phyloP scores from a whole-genome alignment of 768 basidiomycete genomes.

The Leucosporidium yakuticum region DNA sequence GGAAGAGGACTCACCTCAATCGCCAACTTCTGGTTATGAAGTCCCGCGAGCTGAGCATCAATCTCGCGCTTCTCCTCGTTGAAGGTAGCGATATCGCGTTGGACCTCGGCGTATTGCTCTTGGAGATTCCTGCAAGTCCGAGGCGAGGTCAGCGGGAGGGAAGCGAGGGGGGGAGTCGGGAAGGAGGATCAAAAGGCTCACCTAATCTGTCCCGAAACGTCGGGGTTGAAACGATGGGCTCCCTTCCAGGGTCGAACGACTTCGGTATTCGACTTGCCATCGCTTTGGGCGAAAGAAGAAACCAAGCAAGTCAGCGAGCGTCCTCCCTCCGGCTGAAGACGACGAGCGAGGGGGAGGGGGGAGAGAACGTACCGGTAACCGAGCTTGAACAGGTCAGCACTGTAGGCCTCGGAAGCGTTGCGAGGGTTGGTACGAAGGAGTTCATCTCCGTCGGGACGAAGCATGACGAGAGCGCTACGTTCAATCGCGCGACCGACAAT shows the following conservation, averaged over 20 bases:
- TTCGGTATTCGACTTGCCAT: constrained; percentile 13
- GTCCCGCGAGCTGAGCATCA: constrained; percentile 56
- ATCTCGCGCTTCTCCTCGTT: not conserved
- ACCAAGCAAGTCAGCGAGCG: no score
- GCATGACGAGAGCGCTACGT: constrained; percentile 57
- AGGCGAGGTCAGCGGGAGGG: not conserved
- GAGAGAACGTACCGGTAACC: constrained; percentile 5
- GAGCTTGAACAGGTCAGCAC: constrained; percentile 28
- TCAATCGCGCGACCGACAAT: constrained; percentile 73
- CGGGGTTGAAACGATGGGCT: constrained; percentile 27
- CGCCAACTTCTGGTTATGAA: constrained; percentile 52
- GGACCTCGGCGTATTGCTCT: not conserved
- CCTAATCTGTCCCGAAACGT: constrained; percentile 15
- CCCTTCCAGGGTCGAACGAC: constrained; percentile 27
- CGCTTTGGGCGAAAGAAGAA: not conserved
- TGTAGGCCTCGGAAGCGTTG: constrained; percentile 24
- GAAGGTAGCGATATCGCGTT: not conserved
- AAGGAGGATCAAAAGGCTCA: not conserved
- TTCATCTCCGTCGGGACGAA: constrained; percentile 60
- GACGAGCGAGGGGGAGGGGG: no score
- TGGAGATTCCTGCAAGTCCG: not conserved
- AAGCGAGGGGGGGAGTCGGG: not conserved
- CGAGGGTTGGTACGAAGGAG: constrained; percentile 37
- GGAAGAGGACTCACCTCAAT: constrained; percentile 42
- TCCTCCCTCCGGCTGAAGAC: no score